Conservation (phyloP, 495 filamentous ascomycete species). For the Beverwykella pulmonaria region DNA sequence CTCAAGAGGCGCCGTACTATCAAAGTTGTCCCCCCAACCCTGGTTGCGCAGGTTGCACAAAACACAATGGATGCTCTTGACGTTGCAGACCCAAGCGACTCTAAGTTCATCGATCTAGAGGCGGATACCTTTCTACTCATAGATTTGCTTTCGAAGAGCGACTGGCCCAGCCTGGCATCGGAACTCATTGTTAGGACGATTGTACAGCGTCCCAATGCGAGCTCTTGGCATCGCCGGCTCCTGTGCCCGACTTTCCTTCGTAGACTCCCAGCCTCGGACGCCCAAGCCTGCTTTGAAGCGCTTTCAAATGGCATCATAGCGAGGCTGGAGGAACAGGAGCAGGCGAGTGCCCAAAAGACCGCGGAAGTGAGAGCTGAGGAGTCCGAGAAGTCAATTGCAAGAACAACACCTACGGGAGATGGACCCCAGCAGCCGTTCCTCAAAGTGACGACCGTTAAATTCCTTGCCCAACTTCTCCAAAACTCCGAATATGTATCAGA, state of each 20-base stretch:
- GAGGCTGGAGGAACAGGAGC: conserved; percentile 41
- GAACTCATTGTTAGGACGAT: conserved; percentile 42
- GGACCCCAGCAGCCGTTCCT: conserved; percentile 36
- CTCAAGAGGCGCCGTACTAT: conserved; percentile 11
- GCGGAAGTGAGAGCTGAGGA: conserved; percentile 7
- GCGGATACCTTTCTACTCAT: conserved; percentile 36
- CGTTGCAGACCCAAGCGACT: not conserved
- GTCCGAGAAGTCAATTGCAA: not conserved
- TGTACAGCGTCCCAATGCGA: conserved; percentile 44
- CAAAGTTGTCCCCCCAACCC: conserved; percentile 9
- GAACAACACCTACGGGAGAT: conserved; percentile 12
- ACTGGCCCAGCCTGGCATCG: conserved; percentile 38
- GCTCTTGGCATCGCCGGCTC: conserved; percentile 47
- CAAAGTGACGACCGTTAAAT: conserved; percentile 50
- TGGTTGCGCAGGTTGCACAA: conserved; percentile 13
- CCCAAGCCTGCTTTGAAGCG: conserved; percentile 39
- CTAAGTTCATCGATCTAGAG: conserved; percentile 8
- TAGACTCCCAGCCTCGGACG: conserved; percentile 38
- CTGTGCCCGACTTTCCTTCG: conserved; percentile 39
- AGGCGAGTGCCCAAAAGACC: conserved; percentile 26
- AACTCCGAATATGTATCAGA: conserved; percentile 42
- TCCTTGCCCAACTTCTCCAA: conserved; percentile 47
- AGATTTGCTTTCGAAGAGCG: conserved; percentile 34
- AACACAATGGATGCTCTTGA: conserved; percentile 7
- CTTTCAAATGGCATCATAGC: conserved; percentile 43